Percentiles rank a stretch among this genome's conserved stretches.
Evolutionary conservation across 805 yeast species (phyloP).

Genomic region (Wickerhamomyces sydowiorum): DNA sequence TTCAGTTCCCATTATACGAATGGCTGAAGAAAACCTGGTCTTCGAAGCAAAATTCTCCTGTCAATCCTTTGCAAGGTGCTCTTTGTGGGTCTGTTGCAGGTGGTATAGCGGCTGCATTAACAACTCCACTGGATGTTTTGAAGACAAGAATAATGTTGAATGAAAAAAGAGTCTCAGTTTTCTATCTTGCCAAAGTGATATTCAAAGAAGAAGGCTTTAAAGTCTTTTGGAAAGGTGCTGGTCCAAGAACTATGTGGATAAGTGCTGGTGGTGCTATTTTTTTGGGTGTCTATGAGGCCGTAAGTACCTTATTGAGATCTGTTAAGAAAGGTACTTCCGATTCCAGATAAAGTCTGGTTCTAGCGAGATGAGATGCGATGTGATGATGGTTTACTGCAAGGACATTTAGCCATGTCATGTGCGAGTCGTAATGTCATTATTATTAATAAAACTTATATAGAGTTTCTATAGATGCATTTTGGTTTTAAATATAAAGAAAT

Average conservation of each 20-base stretch:
- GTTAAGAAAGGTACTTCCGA: neutral
- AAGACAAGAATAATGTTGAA: constrained; percentile 84
- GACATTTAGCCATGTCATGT: too few species aligned
- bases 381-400: too few species aligned
- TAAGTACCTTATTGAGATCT: constrained; percentile 11
- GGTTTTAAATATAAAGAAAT: too few species aligned
- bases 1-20: constrained; percentile 94
- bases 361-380: too few species aligned
- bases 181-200: constrained; percentile 44
- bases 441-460: neutral
- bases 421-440: too few species aligned
- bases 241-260: constrained; percentile 96
- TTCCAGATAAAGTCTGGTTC: too few species aligned
- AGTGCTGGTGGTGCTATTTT: constrained; percentile 98
- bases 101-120: constrained; percentile 73
- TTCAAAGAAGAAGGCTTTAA: constrained; percentile 65
- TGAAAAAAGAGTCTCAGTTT: constrained; percentile 39
- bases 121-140: constrained; percentile 76
- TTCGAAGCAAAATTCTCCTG: constrained; percentile 30
- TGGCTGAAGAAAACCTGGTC: constrained; percentile 62
- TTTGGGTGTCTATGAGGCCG: constrained; percentile 83
- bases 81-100: constrained; percentile 80
- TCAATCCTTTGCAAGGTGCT: constrained; percentile 73
- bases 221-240: constrained; percentile 79
- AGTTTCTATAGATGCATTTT: neutral